Percentiles rank a stretch among this genome's conserved stretches.
phyloP scores from a whole-genome alignment of 2,329 filamentous ascomycete species.

The Kalaharituber pfeilii region DNA sequence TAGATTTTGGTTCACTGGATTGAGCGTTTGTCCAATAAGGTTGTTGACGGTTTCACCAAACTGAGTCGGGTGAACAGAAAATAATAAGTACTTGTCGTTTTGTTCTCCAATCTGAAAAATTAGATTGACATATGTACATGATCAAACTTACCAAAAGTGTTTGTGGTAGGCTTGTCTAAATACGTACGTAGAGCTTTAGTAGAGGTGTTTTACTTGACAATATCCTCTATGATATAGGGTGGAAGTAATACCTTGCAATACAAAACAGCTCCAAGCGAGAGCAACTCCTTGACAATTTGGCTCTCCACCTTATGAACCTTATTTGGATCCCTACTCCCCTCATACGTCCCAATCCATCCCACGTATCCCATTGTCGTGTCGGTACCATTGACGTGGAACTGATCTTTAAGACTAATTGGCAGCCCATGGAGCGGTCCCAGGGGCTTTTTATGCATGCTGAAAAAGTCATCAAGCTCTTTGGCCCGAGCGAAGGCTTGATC shows the following conservation, averaged over 20 bases:
- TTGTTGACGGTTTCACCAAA: constrained; percentile 26
- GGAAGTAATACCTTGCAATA: constrained; percentile 6
- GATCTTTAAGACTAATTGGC: constrained; percentile 38
- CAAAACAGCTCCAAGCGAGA: constrained; percentile 7
- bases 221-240: too few relatives aligned
- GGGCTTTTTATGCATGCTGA: constrained; percentile 25
- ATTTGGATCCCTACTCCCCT: constrained; percentile 9
- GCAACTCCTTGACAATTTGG: constrained; percentile 10
- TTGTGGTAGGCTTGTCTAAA: neutral
- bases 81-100: too few relatives aligned
- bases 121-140: too few relatives aligned
- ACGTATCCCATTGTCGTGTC: constrained; percentile 32
- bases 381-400: constrained; percentile 33
- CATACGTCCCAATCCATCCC: constrained; percentile 25
- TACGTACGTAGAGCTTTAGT: too few relatives aligned
- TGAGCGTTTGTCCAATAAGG: constrained; percentile 26
- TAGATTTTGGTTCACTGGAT: constrained; percentile 26
- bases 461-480: constrained; percentile 29
- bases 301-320: constrained; percentile 24
- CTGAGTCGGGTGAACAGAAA: too few relatives aligned
- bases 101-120: too few relatives aligned
- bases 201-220: too few relatives aligned
- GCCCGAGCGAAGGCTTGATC: constrained; percentile 27
- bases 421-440: constrained; percentile 35
- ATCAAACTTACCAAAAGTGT: neutral